Evolutionary conservation across 2,329 filamentous ascomycete genomes (phyloP).

Genomic region (Aureobasidium melanogenum): DNA sequence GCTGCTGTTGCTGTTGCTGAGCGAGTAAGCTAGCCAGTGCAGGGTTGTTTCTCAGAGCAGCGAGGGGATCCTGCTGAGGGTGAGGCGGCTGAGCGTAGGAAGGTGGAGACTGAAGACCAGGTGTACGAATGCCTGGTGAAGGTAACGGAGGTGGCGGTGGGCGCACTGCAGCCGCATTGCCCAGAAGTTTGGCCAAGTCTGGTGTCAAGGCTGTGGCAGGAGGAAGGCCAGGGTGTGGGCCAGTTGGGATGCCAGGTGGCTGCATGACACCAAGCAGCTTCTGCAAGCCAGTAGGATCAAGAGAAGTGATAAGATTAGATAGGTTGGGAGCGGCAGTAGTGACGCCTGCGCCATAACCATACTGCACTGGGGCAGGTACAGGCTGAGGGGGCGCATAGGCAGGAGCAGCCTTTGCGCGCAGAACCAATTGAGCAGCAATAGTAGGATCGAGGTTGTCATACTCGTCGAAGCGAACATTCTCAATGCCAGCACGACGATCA

Average conservation of each 20-base stretch:
- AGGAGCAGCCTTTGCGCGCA: slow-evolving; percentile 53
- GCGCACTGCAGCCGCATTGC: slow-evolving; percentile 14
- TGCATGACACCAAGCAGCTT: slow-evolving; percentile 55
- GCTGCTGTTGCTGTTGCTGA: background rate
- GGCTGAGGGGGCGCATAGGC: slow-evolving; percentile 25
- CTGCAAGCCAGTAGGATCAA: slow-evolving; percentile 64
- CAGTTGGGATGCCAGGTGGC: slow-evolving; percentile 29
- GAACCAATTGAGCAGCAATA: slow-evolving; percentile 72
- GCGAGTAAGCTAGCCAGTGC: slow-evolving; percentile 21
- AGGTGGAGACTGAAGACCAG: background rate
- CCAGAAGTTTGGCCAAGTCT: slow-evolving; percentile 32
- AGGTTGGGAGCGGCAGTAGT: slow-evolving; percentile 38
- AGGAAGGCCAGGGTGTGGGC: slow-evolving; percentile 18
- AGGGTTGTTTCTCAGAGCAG: slow-evolving; percentile 21
- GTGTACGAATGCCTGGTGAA: background rate
- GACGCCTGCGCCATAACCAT: slow-evolving; percentile 22
- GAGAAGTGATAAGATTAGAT: slow-evolving; percentile 54
- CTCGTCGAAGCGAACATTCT: slow-evolving; percentile 75
- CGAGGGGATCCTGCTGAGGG: slow-evolving; percentile 24
- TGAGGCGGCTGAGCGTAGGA: slow-evolving; percentile 17
- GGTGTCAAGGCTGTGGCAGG: slow-evolving; percentile 20
- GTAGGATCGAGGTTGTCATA: slow-evolving; percentile 74
- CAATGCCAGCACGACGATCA: slow-evolving; percentile 63
- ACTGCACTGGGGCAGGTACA: slow-evolving; percentile 27
- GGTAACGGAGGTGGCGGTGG: slow-evolving; percentile 11